These are phyloP conservation scores for Auricularia cornea DNA, from an alignment of 768 basidiomycete genomes.

Conservation along the genomic window DNA sequence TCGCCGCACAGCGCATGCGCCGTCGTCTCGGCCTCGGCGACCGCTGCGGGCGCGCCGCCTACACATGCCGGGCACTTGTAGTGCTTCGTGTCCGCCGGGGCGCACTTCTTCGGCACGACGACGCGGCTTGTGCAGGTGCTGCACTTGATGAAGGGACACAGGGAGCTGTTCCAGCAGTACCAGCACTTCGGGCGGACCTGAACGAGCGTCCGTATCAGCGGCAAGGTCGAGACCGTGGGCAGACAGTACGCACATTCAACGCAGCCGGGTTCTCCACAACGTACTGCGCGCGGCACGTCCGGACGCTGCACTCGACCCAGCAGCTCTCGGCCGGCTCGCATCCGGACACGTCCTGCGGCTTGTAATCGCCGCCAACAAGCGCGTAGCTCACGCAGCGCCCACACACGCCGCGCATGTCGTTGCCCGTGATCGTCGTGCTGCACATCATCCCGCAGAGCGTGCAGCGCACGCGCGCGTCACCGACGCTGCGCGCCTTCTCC, in stretches of 20 bases:
- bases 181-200: constrained; percentile 20
- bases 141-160: constrained; percentile 19
- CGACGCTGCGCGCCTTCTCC: constrained; percentile 18
- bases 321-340: constrained; percentile 14
- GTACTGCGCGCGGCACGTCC: constrained; percentile 19
- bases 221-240: not conserved
- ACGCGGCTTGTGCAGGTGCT: constrained; percentile 17
- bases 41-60: constrained; percentile 2
- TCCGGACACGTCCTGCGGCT: not conserved
- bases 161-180: constrained; percentile 17
- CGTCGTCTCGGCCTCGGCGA: constrained; percentile 12
- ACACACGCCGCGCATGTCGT: constrained; percentile 9
- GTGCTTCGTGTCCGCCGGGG: constrained; percentile 1
- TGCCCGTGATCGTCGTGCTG: constrained; percentile 20
- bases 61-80: constrained; percentile 17
- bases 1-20: constrained; percentile 10
- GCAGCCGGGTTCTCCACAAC: constrained; percentile 13
- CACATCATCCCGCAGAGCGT: constrained; percentile 15
- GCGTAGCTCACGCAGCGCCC: constrained; percentile 12
- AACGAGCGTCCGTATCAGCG: not conserved
- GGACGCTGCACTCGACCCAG: constrained; percentile 20
- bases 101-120: constrained; percentile 14
- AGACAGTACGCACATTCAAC: constrained; percentile 7
- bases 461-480: constrained; percentile 18
- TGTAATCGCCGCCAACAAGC: constrained; percentile 4